Evolutionary conservation across 192 early-diverging fungal species (phyloP), one percentile per base, ranked within the genome.

Genomic region (Entophlyctis helioformis): DNA sequence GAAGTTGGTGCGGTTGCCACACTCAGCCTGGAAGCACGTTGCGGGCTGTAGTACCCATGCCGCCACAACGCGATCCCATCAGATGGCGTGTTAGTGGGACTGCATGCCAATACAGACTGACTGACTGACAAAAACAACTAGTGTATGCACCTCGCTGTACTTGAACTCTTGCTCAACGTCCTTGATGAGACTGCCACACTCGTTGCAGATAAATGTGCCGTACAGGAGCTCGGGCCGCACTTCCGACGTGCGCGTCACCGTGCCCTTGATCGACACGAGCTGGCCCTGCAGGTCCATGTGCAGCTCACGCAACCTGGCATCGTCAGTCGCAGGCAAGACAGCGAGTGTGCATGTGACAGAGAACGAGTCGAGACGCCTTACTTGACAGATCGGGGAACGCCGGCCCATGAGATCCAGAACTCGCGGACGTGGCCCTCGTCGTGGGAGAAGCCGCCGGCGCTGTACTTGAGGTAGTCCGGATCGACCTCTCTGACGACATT

Each of bases 91-190:
- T 7, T 9, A 12, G 9, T 34, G 6, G 2, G 42, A 27, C 16
- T 33, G 19, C 11, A 39, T 10, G 7, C 4, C 37, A 34, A 11
- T n/a, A 35, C 33, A n/a, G n/a, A n/a, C n/a, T n/a, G n/a, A n/a
- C n/a, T n/a, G n/a, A n/a, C n/a, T n/a, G n/a, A n/a, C n/a, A n/a
- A n/a, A n/a, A n/a, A n/a, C n/a, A n/a, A n/a, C n/a, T n/a, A n/a
- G n/a, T n/a, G 19, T 8, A 39, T 18, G 38, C 63, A 85, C 84
- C 63, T 94, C 87, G 4, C 89, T 93, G 62, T 94, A 98, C 54
- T 82, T 80, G 64, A 96, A 98, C 62, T 98, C 87, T 67, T 98
- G 95, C 57, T 82, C 82, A 20, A 98, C 85, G 42, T 92, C 78
- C 11, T 77, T 74, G 39, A 87, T 76, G n/a, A 82, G 48, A 4